These are phyloP conservation scores for Xylaria longipes DNA, from an alignment of 495 filamentous ascomycete genomes.

Conservation along the genomic window DNA sequence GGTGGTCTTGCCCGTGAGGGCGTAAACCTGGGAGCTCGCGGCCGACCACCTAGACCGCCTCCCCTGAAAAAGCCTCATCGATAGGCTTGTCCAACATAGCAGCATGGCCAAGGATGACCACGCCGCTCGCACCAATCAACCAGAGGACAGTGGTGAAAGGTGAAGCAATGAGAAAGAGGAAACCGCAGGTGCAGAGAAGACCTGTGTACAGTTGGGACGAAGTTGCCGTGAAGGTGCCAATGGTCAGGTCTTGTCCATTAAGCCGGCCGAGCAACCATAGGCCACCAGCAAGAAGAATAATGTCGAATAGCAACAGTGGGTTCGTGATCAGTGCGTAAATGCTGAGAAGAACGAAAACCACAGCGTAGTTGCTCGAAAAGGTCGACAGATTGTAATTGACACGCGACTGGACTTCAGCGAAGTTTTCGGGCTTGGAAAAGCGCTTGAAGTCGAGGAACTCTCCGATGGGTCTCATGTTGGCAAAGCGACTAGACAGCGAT, in stretches of 20 bases:
- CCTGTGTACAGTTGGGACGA: conserved; percentile 95
- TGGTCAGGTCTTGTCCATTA: conserved; percentile 82
- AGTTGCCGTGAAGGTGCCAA: conserved; percentile 80
- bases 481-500: conserved; percentile 79
- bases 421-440: conserved; percentile 89
- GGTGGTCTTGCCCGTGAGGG: conserved; percentile 99
- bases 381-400: conserved; percentile 97
- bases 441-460: conserved; percentile 98
- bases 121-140: conserved; percentile 92
- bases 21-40: conserved; percentile 96
- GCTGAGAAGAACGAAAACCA: conserved; percentile 90
- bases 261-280: conserved; percentile 91
- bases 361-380: conserved; percentile 98
- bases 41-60: conserved; percentile 99
- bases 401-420: conserved; percentile 87
- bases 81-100: conserved; percentile 97
- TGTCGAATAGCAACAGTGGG: conserved; percentile 82
- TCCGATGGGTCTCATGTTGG: conserved; percentile 87
- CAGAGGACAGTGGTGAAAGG: conserved; percentile 84
- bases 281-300: conserved; percentile 81
- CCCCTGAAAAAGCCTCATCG: conserved; percentile 99
- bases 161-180: conserved; percentile 81
- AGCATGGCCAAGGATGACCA: conserved; percentile 93
- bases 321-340: conserved; percentile 95
- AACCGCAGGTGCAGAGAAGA: conserved; percentile 79